Percentiles rank a stretch among this genome's conserved stretches.
These are phyloP conservation scores for Silybum marianum DNA, from an alignment of 129 eudicot species.

Conservation along the genomic window DNA sequence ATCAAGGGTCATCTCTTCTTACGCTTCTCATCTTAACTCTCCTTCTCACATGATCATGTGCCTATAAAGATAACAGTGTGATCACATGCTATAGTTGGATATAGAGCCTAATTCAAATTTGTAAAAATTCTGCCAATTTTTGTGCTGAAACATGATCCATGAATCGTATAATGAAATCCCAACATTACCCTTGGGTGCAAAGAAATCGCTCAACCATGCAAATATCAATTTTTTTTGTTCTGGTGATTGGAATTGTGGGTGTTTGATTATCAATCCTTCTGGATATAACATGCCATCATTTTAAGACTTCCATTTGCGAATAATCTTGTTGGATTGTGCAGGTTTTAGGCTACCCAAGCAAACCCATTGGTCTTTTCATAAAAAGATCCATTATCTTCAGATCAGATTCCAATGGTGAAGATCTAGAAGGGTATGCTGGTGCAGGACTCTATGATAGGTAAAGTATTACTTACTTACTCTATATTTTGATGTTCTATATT, in stretches of 20 bases:
- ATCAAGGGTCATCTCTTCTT: too few species aligned
- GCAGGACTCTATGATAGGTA: conserved; percentile 99
- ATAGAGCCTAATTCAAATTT: not conserved
- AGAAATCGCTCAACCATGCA: not conserved
- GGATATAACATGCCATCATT: not conserved
- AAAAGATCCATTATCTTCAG: conserved; percentile 84
- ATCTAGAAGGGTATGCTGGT: conserved; percentile 97
- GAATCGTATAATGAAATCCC: not conserved
- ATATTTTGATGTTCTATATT: not conserved
- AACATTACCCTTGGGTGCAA: not conserved
- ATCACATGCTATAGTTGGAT: not conserved
- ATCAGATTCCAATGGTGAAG: conserved; percentile 98
- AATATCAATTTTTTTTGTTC: not conserved
- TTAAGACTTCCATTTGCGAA: not conserved
- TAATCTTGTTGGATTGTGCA: conserved; percentile 28
- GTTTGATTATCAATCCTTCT: not conserved
- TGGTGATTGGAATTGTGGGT: conserved; percentile 8
- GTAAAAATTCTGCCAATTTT: not conserved
- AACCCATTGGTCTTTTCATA: conserved; percentile 92
- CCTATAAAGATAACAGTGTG: not conserved
- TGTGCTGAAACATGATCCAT: not conserved
- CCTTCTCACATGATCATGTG: too few species aligned
- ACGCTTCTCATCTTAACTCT: too few species aligned
- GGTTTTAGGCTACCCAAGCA: conserved; percentile 98
- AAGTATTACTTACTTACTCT: conserved; percentile 6